phyloP scores from a whole-genome alignment of 768 basidiomycete species.

The Phaeolepiota aurea region DNA sequence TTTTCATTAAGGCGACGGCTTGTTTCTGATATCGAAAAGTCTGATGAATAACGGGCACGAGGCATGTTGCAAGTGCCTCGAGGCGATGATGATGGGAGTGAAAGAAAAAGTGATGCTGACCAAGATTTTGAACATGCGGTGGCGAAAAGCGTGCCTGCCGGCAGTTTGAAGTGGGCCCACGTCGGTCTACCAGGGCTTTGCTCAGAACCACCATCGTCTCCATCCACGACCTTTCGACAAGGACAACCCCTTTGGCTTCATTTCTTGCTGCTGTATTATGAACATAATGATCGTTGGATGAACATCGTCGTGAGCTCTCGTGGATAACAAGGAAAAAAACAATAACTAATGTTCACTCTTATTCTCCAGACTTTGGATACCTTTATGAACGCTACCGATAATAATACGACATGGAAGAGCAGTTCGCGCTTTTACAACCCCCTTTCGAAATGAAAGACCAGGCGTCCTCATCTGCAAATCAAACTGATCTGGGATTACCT shows the following conservation, averaged over 20 bases:
- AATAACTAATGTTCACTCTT: constrained; percentile 6
- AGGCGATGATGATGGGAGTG: neutral
- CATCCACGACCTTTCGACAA: constrained; percentile 4
- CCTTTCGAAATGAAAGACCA: no score
- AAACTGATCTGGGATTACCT: neutral
- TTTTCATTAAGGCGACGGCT: neutral
- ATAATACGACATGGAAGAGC: constrained; percentile 1
- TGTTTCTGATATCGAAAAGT: neutral
- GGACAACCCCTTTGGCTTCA: neutral
- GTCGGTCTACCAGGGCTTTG: neutral
- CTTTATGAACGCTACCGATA: constrained; percentile 7
- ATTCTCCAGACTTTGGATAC: constrained; percentile 9
- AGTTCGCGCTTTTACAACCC: no score
- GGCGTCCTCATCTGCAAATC: neutral
- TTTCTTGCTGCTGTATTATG: constrained; percentile 6
- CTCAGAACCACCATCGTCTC: constrained; percentile 1
- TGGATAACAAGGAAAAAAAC: no score
- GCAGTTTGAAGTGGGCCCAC: neutral
- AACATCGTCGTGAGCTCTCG: constrained; percentile 10
- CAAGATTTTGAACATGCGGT: neutral
- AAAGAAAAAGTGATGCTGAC: neutral
- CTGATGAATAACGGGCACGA: neutral
- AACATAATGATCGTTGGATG: constrained; percentile 6
- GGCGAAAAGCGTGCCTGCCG: constrained; percentile 1
- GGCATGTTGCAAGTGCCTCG: neutral